Evolutionary conservation across 2,329 filamentous ascomycete genomes (phyloP), one percentile per base, ranked within the genome.

Genomic region (Diplodia sapinea): DNA sequence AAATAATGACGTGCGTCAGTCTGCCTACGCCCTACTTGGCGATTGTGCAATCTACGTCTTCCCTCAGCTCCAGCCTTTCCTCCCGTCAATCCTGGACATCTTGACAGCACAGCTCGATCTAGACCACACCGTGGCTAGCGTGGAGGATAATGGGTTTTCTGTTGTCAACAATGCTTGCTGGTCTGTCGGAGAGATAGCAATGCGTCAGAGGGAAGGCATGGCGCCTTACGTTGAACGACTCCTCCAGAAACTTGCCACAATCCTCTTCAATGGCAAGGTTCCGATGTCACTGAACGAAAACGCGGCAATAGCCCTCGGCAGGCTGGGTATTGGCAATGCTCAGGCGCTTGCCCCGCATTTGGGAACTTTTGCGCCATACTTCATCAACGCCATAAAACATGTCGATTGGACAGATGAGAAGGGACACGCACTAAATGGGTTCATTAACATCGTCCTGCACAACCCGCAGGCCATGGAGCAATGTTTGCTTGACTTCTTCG

Each of bases 91-190:
- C 66, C 82, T 98, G 76, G 91, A 92, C 0, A 88, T 94, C 59
- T 82, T 97, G n/a, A 86, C 97, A 70, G 88, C 89, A 73, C 94
- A 98, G 77, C 87, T 99, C 33, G 94, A 98, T 71, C 83, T 97
- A 47, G 74, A 72, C 15, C 75, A 80, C 71, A 90, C 93, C 69
- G 85, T 85, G 66, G 86, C 94, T 69, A 92, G 96, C 72, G 91
- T 93, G 69, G 88, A 93, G 56, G 92, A 96, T 70, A 91, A 88
- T 20, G 90, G 89, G 15, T 97, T 97, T 78, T 93, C 93, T 69
- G 94, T 98, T 36, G 89, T 98, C 69, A 99, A 98, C 85, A 99
- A 99, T 76, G 94, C 95, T 26, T 98, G 94, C 81, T 99, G 95
- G 95, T 96, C 94, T 7, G 89, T 89, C 29, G 95, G 95, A 51